phyloP scores from a whole-genome alignment of 495 filamentous ascomycete species.

The Pyronema domesticum region DNA sequence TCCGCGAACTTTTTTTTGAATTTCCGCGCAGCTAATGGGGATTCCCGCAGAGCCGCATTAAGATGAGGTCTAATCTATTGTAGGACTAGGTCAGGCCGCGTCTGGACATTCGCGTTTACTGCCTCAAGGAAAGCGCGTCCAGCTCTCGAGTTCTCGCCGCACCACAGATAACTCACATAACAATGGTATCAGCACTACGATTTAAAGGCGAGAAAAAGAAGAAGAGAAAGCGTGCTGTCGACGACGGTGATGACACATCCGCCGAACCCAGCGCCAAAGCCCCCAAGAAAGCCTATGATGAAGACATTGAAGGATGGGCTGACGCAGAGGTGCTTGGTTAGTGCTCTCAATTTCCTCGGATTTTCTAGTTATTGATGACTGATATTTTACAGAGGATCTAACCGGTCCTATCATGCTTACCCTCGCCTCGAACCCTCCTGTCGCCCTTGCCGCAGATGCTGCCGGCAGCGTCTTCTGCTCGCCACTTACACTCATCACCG shows the following conservation, averaged over 20 bases:
- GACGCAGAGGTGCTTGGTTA: constrained; percentile 46
- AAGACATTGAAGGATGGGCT: constrained; percentile 45
- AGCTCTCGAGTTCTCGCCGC: too few species aligned
- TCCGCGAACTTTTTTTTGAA: neutral
- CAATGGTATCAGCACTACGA: constrained; percentile 61
- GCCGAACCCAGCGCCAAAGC: constrained; percentile 27
- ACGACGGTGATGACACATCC: constrained; percentile 23
- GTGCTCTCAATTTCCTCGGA: neutral
- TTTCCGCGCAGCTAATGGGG: neutral
- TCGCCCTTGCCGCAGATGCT: constrained; percentile 64
- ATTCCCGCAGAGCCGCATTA: neutral
- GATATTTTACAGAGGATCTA: constrained; percentile 40
- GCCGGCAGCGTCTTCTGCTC: constrained; percentile 69
- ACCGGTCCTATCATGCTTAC: constrained; percentile 70
- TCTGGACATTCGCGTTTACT: too few species aligned
- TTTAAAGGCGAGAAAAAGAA: constrained; percentile 99
- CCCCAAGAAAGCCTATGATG: constrained; percentile 25
- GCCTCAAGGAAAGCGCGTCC: too few species aligned
- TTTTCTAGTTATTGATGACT: neutral
- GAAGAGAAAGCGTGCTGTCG: constrained; percentile 58
- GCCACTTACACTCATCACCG: constrained; percentile 63
- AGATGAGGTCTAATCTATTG: neutral
- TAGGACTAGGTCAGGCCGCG: too few species aligned
- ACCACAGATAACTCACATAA: neutral
- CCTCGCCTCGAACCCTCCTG: constrained; percentile 48